Conservation (phyloP, 78 protist genomes). For the slime mould (Dictyostelium discoideum) region dicty_2.7 NC_007089.4:1482001-1482500, state of each 20-base stretch:
- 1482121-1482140: not conserved
- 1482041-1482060: not conserved
- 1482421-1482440: not conserved
- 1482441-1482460: slow-evolving; percentile 2
- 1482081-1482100: not conserved
- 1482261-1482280: not conserved
- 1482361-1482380: not conserved
- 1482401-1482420: not conserved
- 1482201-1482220: not conserved
- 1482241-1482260: not conserved
- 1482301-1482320: not conserved
- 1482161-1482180: not conserved
- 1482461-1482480: slow-evolving; percentile 2
- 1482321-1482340: slow-evolving; percentile 10
- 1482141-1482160: not conserved
- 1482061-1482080: not conserved
- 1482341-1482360: not conserved
- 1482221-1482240: not conserved
- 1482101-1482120: not conserved
- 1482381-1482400: not conserved
- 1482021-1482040: not conserved
- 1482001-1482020: not conserved
- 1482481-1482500: not conserved
- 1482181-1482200: not conserved
- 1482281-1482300: not conserved